Conservation (phyloP, 345 rosid species). For the Eucalyptus viminalis region DNA sequence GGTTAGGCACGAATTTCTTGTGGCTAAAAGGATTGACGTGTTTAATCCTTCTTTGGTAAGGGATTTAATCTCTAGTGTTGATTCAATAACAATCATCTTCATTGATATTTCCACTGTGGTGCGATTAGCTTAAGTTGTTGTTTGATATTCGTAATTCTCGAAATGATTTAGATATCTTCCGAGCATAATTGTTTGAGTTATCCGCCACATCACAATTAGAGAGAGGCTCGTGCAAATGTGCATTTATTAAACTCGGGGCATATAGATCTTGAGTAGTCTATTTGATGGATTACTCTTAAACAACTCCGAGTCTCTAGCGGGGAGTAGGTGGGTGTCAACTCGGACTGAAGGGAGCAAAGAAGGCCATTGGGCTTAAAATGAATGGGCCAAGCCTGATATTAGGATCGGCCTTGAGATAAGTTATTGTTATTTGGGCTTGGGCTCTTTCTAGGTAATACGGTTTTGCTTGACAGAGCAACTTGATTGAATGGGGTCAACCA, state of each 20-base stretch:
- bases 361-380: neutral
- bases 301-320: neutral
- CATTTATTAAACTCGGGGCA: neutral
- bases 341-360: neutral
- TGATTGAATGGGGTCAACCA: neutral
- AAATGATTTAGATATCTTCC: too few relatives aligned
- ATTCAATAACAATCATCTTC: too few relatives aligned
- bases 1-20: neutral
- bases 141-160: accelerated
- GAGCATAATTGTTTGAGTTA: neutral
- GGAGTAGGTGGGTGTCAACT: neutral
- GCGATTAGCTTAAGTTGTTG: accelerated
- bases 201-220: neutral
- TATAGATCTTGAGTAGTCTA: neutral
- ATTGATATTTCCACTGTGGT: too few relatives aligned
- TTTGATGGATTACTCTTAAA: neutral
- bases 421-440: neutral
- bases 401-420: neutral
- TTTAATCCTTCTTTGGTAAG: neutral
- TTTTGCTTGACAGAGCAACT: neutral
- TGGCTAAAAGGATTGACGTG: neutral
- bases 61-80: neutral
- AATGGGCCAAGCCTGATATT: neutral
- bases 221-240: neutral
- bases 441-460: neutral